A percentile compares a stretch with the other conserved stretches of the same genome.
Conservation (phyloP, 495 filamentous ascomycete species). For the Achaetomiella virescens region DNA sequence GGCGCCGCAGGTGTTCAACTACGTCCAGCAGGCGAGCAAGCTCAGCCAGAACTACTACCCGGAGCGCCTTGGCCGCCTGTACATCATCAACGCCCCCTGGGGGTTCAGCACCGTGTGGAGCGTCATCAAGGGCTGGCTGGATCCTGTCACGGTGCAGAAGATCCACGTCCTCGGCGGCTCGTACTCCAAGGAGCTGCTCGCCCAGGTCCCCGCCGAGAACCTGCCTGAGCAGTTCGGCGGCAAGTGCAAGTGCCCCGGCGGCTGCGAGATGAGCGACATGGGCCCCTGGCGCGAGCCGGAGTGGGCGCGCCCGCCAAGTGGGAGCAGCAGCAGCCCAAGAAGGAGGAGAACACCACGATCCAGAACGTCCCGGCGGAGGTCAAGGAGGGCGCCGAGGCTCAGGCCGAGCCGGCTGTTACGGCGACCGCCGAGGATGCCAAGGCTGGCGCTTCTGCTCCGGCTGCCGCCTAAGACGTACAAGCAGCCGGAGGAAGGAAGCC, state of each 20-base stretch:
- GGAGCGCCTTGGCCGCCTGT: constrained; percentile 79
- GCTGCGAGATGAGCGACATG: constrained; percentile 80
- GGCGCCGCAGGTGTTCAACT: constrained; percentile 66
- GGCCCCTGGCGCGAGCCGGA: constrained; percentile 86
- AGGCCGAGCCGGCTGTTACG: constrained; percentile 2
- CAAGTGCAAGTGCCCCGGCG: constrained; percentile 70
- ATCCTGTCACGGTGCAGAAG: constrained; percentile 93
- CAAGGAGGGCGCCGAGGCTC: constrained; percentile 17
- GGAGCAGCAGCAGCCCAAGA: constrained; percentile 40
- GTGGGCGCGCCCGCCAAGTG: constrained; percentile 68
- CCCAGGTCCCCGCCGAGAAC: constrained; percentile 85
- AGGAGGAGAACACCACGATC: constrained; percentile 11
- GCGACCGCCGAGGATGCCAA: constrained; percentile 12
- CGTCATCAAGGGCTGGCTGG: constrained; percentile 83
- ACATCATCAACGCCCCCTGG: constrained; percentile 97
- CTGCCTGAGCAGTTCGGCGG: constrained; percentile 84
- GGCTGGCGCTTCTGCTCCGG: constrained; percentile 30
- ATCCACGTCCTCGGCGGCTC: constrained; percentile 80
- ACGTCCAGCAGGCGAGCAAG: constrained; percentile 60
- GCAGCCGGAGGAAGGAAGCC: background rate
- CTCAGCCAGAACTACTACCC: constrained; percentile 97
- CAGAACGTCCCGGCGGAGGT: constrained; percentile 24
- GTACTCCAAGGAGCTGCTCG: constrained; percentile 77
- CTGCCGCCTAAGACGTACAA: constrained; percentile 19
- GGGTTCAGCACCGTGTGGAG: constrained; percentile 78